Conservation (phyloP, 805 yeast species). For the Tetrapisispora namnaoensis region DNA sequence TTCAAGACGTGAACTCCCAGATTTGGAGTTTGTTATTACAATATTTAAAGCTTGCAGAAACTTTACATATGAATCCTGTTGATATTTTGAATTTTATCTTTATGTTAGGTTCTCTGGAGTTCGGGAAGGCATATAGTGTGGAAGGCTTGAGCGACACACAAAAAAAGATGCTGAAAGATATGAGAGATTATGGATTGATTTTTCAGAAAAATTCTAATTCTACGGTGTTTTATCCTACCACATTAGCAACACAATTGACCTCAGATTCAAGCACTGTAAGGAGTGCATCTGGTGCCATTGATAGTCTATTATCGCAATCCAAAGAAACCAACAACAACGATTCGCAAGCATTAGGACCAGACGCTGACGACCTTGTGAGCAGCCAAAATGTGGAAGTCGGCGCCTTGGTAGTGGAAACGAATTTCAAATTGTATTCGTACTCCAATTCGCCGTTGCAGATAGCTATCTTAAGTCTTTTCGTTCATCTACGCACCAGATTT, state of each 20-base stretch:
- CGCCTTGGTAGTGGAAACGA: slow-evolving; percentile 82
- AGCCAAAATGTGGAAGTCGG: slow-evolving; percentile 36
- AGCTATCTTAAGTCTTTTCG: slow-evolving; percentile 82
- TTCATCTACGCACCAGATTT: slow-evolving; percentile 74
- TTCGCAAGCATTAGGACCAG: slow-evolving; percentile 6
- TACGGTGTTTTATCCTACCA: slow-evolving; percentile 74
- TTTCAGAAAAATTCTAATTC: slow-evolving; percentile 53
- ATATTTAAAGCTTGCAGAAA: slow-evolving; percentile 76
- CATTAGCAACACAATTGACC: slow-evolving; percentile 81
- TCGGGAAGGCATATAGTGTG: slow-evolving; percentile 77
- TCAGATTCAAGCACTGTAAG: slow-evolving; percentile 68
- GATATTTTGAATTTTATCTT: slow-evolving; percentile 91
- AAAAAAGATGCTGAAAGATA: slow-evolving; percentile 73
- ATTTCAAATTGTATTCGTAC: slow-evolving; percentile 86
- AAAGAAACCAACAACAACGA: slow-evolving; percentile 11
- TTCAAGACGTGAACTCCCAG: slow-evolving; percentile 89
- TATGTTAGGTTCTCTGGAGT: slow-evolving; percentile 83
- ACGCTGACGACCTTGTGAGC: slow-evolving; percentile 24
- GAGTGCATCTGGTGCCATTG: slow-evolving; percentile 67
- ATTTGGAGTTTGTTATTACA: slow-evolving; percentile 88
- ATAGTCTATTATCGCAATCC: slow-evolving; percentile 43
- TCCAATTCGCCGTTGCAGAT: slow-evolving; percentile 92
- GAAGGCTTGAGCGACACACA: slow-evolving; percentile 71
- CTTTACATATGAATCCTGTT: slow-evolving; percentile 85
- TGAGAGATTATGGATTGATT: slow-evolving; percentile 84